phyloP scores from a whole-genome alignment of 1,284 basidiomycete genomes.

The Pterulicium gracile region DNA sequence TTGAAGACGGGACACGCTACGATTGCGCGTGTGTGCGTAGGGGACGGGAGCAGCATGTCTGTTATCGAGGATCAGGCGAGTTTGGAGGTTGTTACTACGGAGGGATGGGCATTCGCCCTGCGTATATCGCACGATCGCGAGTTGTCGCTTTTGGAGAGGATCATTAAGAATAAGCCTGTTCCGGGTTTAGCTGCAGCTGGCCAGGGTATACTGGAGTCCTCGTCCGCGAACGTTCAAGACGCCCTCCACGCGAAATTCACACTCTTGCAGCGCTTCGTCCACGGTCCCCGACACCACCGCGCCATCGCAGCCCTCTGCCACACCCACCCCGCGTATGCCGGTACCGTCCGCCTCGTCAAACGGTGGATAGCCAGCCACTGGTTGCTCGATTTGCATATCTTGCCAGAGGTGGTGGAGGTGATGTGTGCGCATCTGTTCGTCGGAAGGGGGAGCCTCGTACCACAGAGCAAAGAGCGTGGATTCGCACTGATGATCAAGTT shows the following conservation, averaged over 20 bases:
- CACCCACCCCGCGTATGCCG: conserved; percentile 69
- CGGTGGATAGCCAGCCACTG: conserved; percentile 91
- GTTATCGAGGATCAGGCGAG: conserved; percentile 61
- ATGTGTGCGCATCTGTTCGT: conserved; percentile 65
- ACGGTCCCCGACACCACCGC: conserved; percentile 78
- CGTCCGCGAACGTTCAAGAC: conserved; percentile 34
- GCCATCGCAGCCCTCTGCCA: conserved; percentile 76
- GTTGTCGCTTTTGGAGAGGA: conserved; percentile 65
- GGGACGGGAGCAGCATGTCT: conserved; percentile 33
- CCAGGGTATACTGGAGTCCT: background rate
- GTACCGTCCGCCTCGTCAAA: conserved; percentile 82
- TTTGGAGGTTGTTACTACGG: conserved; percentile 71
- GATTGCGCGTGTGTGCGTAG: conserved; percentile 47
- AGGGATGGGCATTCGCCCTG: conserved; percentile 83
- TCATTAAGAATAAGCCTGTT: conserved; percentile 32
- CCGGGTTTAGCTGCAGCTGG: background rate
- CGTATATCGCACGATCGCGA: conserved; percentile 88
- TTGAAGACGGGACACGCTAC: conserved; percentile 41
- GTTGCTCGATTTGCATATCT: conserved; percentile 62
- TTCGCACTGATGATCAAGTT: conserved; percentile 72
- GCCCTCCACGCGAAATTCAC: conserved; percentile 56
- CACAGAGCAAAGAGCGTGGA: conserved; percentile 68
- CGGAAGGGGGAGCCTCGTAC: conserved; percentile 30
- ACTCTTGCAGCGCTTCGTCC: conserved; percentile 64
- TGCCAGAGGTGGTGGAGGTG: conserved; percentile 77